Evolutionary conservation across 495 filamentous ascomycete species (phyloP).

Genomic region (Penicillium psychrofluorescens): DNA sequence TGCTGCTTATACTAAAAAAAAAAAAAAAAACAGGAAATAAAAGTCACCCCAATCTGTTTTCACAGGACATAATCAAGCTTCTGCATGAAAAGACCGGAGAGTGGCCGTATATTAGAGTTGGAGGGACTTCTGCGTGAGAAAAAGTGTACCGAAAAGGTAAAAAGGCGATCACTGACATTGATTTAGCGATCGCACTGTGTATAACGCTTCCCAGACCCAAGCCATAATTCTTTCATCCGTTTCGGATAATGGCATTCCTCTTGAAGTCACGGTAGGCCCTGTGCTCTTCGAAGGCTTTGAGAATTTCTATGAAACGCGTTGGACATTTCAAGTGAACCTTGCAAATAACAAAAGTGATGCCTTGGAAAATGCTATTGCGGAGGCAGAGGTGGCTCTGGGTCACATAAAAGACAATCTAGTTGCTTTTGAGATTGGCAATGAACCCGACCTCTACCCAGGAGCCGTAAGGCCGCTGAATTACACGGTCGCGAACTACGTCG

Average conservation of each 20-base stretch:
- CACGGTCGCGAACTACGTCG: conserved; percentile 6
- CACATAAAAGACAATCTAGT: conserved; percentile 8
- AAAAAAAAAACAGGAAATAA: conserved; percentile 11
- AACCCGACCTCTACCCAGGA: conserved; percentile 11
- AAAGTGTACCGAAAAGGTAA: no score
- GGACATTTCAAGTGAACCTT: conserved; percentile 12
- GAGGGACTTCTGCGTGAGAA: conserved; percentile 7
- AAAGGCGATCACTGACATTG: no score
- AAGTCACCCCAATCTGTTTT: conserved; percentile 7
- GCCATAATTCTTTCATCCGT: conserved; percentile 7
- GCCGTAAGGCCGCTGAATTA: conserved; percentile 3
- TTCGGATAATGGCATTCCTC: conserved; percentile 8
- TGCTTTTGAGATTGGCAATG: conserved; percentile 12
- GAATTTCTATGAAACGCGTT: conserved; percentile 9
- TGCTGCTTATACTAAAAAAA: no score
- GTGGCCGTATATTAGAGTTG: conserved; percentile 8
- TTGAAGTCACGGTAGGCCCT: conserved; percentile 6
- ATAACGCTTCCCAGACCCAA: conserved; percentile 4
- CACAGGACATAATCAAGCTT: conserved; percentile 8
- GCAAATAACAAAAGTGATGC: conserved; percentile 11
- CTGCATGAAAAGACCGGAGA: conserved; percentile 5
- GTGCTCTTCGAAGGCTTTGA: conserved; percentile 10
- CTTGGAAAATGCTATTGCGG: conserved; percentile 7
- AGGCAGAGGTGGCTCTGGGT: conserved; percentile 5
- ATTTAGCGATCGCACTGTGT: conserved; percentile 8